phyloP scores from a whole-genome alignment of 2,329 filamentous ascomycete species.

The Ophiostoma tasmaniense region DNA sequence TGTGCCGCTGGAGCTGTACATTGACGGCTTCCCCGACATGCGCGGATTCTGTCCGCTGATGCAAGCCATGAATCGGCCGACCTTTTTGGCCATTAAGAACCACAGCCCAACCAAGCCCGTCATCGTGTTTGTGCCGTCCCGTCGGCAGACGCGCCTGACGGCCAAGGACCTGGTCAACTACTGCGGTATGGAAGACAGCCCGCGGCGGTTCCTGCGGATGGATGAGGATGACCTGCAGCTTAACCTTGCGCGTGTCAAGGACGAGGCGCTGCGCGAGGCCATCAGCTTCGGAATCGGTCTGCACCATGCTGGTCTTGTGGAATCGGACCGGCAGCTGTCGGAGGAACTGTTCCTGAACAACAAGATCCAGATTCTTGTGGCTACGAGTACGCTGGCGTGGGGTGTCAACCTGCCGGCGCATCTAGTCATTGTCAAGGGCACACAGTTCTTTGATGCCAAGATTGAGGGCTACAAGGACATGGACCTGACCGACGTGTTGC shows the following conservation, averaged over 20 bases:
- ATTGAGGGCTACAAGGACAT: constrained; percentile 97
- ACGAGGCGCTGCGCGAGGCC: constrained; percentile 86
- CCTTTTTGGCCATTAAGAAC: constrained; percentile 90
- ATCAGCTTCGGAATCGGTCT: constrained; percentile 94
- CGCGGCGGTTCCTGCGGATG: constrained; percentile 85
- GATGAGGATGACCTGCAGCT: constrained; percentile 86
- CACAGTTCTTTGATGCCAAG: constrained; percentile 96
- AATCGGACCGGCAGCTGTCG: constrained; percentile 81
- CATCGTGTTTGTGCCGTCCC: constrained; percentile 95
- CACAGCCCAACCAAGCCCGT: constrained; percentile 96
- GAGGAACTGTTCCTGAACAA: constrained; percentile 96
- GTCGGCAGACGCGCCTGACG: constrained; percentile 87
- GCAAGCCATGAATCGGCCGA: constrained; percentile 98
- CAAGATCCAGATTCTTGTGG: constrained; percentile 94
- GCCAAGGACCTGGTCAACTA: constrained; percentile 95
- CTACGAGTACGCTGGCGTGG: constrained; percentile 94
- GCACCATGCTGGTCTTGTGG: constrained; percentile 93
- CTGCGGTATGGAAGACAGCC: constrained; percentile 97
- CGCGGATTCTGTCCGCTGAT: constrained; percentile 94
- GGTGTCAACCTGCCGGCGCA: constrained; percentile 96
- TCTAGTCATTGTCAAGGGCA: constrained; percentile 94
- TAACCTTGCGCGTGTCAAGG: constrained; percentile 84
- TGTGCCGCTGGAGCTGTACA: constrained; percentile 91
- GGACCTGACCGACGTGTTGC: constrained; percentile 94
- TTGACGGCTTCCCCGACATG: constrained; percentile 93